phyloP scores from a whole-genome alignment of 495 filamentous ascomycete genomes.

The Hypoxylon rickii region DNA sequence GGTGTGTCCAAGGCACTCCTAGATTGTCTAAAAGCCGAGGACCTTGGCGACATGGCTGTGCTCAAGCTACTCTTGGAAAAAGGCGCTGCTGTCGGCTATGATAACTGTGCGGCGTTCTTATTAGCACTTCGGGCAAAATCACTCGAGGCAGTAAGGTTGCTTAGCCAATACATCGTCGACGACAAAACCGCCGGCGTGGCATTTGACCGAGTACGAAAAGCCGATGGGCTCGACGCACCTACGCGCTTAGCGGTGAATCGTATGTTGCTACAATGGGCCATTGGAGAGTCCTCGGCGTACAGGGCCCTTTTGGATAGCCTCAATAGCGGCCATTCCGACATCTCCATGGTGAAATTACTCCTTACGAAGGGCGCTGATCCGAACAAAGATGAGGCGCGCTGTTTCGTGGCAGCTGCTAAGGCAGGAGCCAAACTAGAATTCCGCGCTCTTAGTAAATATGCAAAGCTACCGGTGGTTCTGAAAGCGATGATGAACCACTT shows the following conservation, averaged over 20 bases:
- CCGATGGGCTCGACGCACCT: not conserved
- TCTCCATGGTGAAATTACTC: not conserved
- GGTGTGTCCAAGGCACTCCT: not conserved
- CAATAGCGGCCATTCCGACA: not conserved
- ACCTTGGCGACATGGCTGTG: not conserved
- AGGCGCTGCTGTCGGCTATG: not conserved
- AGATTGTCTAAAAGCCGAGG: not conserved
- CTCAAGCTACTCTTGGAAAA: not conserved
- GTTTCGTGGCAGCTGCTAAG: not conserved
- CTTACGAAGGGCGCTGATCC: not conserved
- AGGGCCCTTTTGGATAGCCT: not conserved
- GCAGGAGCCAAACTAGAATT: not conserved
- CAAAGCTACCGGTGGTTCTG: not conserved
- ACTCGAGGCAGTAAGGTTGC: not conserved
- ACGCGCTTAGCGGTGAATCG: not conserved
- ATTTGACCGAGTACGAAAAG: not conserved
- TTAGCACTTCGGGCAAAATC: not conserved
- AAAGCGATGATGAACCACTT: not conserved
- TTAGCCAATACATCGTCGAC: not conserved
- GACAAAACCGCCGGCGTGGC: not conserved
- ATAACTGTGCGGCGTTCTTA: not conserved
- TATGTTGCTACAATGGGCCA: not conserved
- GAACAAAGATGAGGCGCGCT: not conserved
- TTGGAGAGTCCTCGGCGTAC: not conserved
- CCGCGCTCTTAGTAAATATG: not conserved